Evolutionary conservation across 1,139 yeast genomes (phyloP), one percentile per base, ranked within the genome.

Genomic region (Pichia sp.): DNA sequence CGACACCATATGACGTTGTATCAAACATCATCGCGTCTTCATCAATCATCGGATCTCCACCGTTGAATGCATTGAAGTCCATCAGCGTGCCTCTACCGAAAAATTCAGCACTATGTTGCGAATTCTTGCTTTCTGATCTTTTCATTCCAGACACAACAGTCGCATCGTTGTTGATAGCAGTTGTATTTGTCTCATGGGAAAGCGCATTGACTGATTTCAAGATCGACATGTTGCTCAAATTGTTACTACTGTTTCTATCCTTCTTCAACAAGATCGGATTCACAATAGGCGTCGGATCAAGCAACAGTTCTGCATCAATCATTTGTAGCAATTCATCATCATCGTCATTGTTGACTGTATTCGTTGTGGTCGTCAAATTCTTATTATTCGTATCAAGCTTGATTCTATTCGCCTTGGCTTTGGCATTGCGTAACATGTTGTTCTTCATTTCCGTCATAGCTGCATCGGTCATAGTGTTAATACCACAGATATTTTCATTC

Each of bases 201-300:
- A 24, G 27, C 10, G 27, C 10, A 24, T 24, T 24, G 7, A 24
- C 27, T 10, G 39, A 27, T 20, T 18, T 32, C 34, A 32, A n/a
- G 7, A 32, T 32, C 10, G 17, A 18, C 34, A n/a, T 15, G 15
- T 15, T 18, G 31, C 12, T 17, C 18, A 7, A 6, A 34, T 20
- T 20, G 14, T 20, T 34, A 6, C 8, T 19, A 9, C 32, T n/a
- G 19, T 33, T 24, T 10, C 18, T 21, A 30, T 31, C 37, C 24
- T 37, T 43, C 27, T 38, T 49, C 21, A 49, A 17, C 15, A 46
- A 24, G 5, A 35, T 34, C 3, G 50, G 42, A 15, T 46, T 15
- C 2, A 44, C 42, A 15, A 49, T 28, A 3, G 52, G 52, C 2
- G 52, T 46, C 15, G 49, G 52, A 37, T 46, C 52, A 22, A 49